Evolutionary conservation across 768 basidiomycete species (phyloP), one percentile per base, ranked within the genome.

Genomic region (Tephrocybe sp.): DNA sequence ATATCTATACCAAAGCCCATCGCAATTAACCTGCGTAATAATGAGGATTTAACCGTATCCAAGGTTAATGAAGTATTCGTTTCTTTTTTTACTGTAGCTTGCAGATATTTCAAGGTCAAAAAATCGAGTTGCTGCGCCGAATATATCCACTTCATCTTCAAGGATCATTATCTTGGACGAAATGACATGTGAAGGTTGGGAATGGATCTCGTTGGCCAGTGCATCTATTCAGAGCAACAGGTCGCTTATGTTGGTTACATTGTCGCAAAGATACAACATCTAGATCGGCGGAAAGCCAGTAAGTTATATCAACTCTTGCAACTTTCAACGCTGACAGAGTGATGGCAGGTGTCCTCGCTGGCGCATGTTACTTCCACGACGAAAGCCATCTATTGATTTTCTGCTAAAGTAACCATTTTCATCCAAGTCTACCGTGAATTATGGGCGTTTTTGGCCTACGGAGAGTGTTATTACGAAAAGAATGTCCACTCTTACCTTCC

Each of bases 401-500:
- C 93, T 1, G 93, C 95, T 36, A 92, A 89, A 62, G 79, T 88
- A 32, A 97, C 91, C 16, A 87, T 98, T 49, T 96, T 97, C 66
- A 92, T 99, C 42, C 95, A 98, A 74, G 89, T 99, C 13, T 96
- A 92, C 65, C 83, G 86, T 42, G 97, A 98, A 64, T 82, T 97
- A 48, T 98, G 92, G 92, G 91, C 97, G 61, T 98, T 98, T 63
- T 81, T 93, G 19, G 93, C 91, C 32, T 96, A 98, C 54, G 97
- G 97, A 19, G 94, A 97, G 66, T 83, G 95, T 5, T 93, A 88
- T 68, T 88, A 92, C 63, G 97, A 98, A 66, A 98, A 98, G 71
- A 89, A 96, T n/a, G 88, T 96, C 2, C 94, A 98, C 64, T 92
- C 94, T 3, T 98, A 98, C 72, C 81, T 99, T 7, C 94, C 96